Conservation (phyloP, 257 asterid genomes). For the Salvia miltiorrhiza region DNA sequence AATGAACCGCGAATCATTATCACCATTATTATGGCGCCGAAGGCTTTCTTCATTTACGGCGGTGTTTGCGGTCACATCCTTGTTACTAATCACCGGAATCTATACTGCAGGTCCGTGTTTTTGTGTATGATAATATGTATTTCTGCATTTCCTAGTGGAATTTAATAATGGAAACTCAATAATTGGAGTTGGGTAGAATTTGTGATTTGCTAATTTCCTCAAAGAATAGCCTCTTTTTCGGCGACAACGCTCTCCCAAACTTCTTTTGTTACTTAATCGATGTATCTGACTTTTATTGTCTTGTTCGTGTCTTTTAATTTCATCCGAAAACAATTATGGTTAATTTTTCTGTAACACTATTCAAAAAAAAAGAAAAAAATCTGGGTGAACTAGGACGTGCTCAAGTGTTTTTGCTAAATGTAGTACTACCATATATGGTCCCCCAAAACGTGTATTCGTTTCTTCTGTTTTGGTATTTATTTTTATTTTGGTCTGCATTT, state of each 20-base stretch:
- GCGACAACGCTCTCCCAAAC: not conserved
- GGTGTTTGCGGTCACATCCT: conserved; percentile 3
- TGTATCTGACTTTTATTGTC: not conserved
- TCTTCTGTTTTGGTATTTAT: not conserved
- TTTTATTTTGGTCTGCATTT: not conserved
- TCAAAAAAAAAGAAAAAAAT: not conserved
- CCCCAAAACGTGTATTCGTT: not conserved
- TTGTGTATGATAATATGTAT: not conserved
- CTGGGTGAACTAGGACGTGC: not conserved
- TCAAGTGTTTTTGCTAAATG: not conserved
- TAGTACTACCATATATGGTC: conserved; percentile 4
- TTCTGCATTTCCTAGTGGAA: not conserved
- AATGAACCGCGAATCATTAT: conserved; percentile 27
- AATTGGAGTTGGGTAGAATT: conserved; percentile 16
- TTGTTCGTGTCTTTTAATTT: not conserved
- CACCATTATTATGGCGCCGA: conserved; percentile 21
- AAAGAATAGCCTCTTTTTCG: conserved; percentile 7
- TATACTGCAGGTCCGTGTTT: conserved; percentile 28
- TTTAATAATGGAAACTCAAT: not conserved
- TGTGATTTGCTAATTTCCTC: not conserved
- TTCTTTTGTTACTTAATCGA: not conserved
- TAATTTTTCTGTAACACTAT: not conserved
- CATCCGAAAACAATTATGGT: not conserved
- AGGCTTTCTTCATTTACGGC: conserved; percentile 21
- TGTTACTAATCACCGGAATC: conserved; percentile 28